phyloP scores from a whole-genome alignment of 2,329 filamentous ascomycete species.

The Colletotrichum falcatum region DNA sequence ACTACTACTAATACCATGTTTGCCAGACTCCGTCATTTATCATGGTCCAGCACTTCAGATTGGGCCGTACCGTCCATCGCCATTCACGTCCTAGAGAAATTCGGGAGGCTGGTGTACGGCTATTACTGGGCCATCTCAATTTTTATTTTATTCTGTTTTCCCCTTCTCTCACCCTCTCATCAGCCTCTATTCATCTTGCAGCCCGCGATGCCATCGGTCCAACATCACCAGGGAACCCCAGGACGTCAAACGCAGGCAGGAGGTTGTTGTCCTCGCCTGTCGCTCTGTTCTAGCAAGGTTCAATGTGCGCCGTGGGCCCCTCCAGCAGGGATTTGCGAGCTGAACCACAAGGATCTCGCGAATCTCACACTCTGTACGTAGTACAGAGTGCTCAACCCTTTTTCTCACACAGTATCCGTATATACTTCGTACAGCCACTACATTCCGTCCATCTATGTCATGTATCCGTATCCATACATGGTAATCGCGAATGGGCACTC shows the following conservation, averaged over 20 bases:
- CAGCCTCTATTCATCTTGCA: background rate
- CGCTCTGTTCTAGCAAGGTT: conserved; percentile 4
- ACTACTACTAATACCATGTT: too few species aligned
- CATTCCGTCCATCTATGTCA: background rate
- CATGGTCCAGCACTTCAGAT: background rate
- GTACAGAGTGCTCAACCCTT: conserved; percentile 13
- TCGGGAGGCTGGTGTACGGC: conserved; percentile 17
- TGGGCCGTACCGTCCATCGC: background rate
- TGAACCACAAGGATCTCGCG: conserved; percentile 26
- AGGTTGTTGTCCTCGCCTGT: conserved; percentile 10
- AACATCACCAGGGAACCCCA: conserved; percentile 12
- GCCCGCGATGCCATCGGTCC: background rate
- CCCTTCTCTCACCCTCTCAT: background rate
- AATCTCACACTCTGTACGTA: background rate
- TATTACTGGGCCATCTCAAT: background rate
- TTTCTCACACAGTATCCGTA: background rate
- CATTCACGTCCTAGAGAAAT: background rate
- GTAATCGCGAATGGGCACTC: background rate
- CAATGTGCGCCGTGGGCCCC: conserved; percentile 11
- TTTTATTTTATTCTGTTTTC: background rate
- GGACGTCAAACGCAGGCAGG: conserved; percentile 6
- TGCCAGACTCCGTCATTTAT: background rate
- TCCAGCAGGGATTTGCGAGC: conserved; percentile 19
- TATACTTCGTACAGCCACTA: background rate
- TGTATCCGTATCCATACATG: background rate